Base-by-base conservation (phyloP, 2,329 filamentous ascomycete species). In the Fusarium sp. region DNA sequence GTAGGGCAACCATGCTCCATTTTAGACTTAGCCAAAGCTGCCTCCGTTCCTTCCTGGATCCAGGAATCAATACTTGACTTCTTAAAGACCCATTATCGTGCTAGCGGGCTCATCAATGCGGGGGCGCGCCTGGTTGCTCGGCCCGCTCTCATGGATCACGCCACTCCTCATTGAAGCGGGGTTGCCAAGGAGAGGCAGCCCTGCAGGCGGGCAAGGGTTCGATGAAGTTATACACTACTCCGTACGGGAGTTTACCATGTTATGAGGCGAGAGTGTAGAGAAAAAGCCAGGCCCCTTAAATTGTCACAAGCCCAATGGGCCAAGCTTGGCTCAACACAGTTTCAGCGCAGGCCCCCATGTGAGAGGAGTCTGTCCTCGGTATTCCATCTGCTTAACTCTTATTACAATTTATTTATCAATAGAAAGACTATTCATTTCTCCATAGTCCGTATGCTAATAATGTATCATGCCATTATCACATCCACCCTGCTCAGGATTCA, bases 401-500 rank as follows among this genome's bases (percentile, higher is more conserved):
- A 20, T 31, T 31, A 52, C 47, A 14, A 52, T 52, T n/a, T 29
- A 31, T 13, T 31, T 8, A 52, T 52, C 27, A 52, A 20, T 52
- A 31, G 31, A 54, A 7, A 54, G 27, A 31, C 6, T 20, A 5
- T 13, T 10, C 4, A 4, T 31, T 54, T 11, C 47, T 54, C 27
- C 24, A 13, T 29, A 6, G 16, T 50, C 9, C 20, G 4, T 31
- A 31, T 63, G 29, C 47, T 45, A 18, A 18, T 34, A 56, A 11
- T 27, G 38, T 22, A 64, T 60, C 59, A 62, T 62, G 5, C 29
- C 34, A 24, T 24, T 60, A 50, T 38, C 54, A 40, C 35, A 52
- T 6, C 54, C 42, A 1, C 42, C 27, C n/a, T 60, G 62, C 4
- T 65, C 62, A 10, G 31, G 20, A 14, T 29, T 22, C 24, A 31